phyloP scores from a whole-genome alignment of 108 stramenopile species.

The Nitzschia sp. region DNA sequence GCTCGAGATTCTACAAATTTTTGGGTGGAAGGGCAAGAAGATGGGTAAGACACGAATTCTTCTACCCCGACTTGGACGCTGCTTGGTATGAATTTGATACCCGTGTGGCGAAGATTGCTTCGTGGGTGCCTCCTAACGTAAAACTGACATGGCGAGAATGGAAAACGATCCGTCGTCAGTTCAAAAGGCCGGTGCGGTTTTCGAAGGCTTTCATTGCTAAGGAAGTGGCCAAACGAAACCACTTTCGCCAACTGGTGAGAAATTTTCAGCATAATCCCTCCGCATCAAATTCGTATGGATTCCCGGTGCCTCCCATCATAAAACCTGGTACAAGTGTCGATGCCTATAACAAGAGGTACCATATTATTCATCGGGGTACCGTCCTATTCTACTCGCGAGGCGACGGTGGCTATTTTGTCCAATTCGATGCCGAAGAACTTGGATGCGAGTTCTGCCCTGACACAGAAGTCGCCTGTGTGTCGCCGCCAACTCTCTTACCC shows the following conservation, averaged over 20 bases:
- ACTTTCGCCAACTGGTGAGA: constrained; percentile 22
- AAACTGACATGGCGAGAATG: constrained; percentile 38
- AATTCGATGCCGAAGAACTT: constrained; percentile 35
- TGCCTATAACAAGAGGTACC: constrained; percentile 24
- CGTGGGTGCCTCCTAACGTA: background rate
- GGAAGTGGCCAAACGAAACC: constrained; percentile 23
- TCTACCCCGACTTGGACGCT: constrained; percentile 39
- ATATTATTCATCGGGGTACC: constrained; percentile 26
- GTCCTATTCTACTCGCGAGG: constrained; percentile 26
- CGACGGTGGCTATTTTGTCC: constrained; percentile 27
- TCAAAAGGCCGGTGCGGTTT: constrained; percentile 30
- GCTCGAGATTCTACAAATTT: background rate
- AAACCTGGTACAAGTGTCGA: constrained; percentile 29
- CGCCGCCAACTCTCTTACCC: background rate
- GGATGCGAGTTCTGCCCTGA: constrained; percentile 46
- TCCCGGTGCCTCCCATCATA: background rate
- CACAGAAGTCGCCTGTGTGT: constrained; percentile 26
- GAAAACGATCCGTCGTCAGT: constrained; percentile 29
- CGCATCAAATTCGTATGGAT: constrained; percentile 2
- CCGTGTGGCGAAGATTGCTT: constrained; percentile 1
- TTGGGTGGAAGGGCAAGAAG: background rate
- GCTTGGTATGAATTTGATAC: constrained; percentile 37
- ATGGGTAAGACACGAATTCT: constrained; percentile 39
- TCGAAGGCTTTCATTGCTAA: constrained; percentile 23
- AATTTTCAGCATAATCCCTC: constrained; percentile 22